These are phyloP conservation scores for Pythium sp. DNA, from an alignment of 352 stramenopile species.

Conservation along the genomic window DNA sequence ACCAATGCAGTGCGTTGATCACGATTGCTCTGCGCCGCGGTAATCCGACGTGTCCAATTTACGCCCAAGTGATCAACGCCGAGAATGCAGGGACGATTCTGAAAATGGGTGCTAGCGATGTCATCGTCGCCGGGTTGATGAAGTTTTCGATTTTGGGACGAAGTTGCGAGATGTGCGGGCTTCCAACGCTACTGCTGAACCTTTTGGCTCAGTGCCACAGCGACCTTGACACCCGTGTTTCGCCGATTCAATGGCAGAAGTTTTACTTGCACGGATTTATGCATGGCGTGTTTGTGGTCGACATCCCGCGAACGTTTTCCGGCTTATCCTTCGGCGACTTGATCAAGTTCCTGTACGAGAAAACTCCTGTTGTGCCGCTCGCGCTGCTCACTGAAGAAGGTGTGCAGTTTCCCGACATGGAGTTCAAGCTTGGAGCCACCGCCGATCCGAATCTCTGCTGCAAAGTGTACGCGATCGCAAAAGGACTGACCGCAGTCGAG, in stretches of 20 bases:
- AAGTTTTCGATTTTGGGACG: conserved; percentile 71
- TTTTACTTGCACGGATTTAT: conserved; percentile 69
- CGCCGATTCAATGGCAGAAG: conserved; percentile 59
- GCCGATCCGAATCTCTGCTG: conserved; percentile 77
- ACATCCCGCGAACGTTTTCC: conserved; percentile 78
- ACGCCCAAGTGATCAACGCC: conserved; percentile 72
- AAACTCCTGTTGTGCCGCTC: conserved; percentile 57
- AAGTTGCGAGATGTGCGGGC: conserved; percentile 61
- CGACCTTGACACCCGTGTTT: conserved; percentile 51
- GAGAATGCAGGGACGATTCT: conserved; percentile 61
- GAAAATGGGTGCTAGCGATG: conserved; percentile 73
- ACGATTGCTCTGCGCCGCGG: conserved; percentile 70
- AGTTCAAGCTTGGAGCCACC: conserved; percentile 74
- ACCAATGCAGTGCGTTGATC: conserved; percentile 69
- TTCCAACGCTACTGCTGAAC: conserved; percentile 69
- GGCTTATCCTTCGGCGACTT: conserved; percentile 77
- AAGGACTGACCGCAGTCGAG: conserved; percentile 51
- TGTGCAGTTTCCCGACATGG: conserved; percentile 68
- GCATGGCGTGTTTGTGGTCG: conserved; percentile 71
- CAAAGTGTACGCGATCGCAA: conserved; percentile 76
- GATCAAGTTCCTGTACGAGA: conserved; percentile 78
- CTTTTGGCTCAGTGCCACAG: conserved; percentile 53
- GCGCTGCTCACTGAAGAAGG: conserved; percentile 65
- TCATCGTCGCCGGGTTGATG: conserved; percentile 64
- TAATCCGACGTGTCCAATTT: conserved; percentile 73